phyloP scores from a whole-genome alignment of 768 basidiomycete species.

The Suillus clintonianus region DNA sequence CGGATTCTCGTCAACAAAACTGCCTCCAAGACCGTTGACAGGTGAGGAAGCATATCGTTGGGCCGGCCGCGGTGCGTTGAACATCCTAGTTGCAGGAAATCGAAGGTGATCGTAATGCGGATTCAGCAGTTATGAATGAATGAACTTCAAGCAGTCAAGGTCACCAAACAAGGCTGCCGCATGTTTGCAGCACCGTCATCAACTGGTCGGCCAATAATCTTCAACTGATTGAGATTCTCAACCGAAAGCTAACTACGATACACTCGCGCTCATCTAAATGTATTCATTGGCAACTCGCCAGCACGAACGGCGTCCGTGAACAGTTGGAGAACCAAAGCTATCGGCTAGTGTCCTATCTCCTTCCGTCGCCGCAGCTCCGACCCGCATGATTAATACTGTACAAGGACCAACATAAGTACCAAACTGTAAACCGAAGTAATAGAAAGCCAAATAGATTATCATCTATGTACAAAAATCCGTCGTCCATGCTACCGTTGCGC shows the following conservation, averaged over 20 bases:
- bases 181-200: slow-evolving; percentile 2
- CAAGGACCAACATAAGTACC: neutral
- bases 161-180: slow-evolving; percentile 17
- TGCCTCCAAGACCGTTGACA: slow-evolving; percentile 62
- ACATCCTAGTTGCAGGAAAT: slow-evolving; percentile 52
- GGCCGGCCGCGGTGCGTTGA: slow-evolving; percentile 78
- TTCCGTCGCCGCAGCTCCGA: neutral
- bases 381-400: neutral
- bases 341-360: neutral
- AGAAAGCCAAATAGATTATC: neutral
- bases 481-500: neutral
- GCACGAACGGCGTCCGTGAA: neutral
- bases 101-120: neutral
- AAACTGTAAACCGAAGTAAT: neutral
- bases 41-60: slow-evolving; percentile 65
- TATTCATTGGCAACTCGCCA: neutral
- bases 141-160: neutral
- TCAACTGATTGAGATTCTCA: neutral
- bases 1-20: slow-evolving; percentile 78
- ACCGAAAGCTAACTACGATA: neutral
- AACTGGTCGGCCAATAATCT: neutral
- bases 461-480: neutral
- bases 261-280: neutral
- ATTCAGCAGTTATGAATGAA: neutral
- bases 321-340: neutral